Conservation (phyloP, 495 filamentous ascomycete genomes). For the Penicillium manginii region DNA sequence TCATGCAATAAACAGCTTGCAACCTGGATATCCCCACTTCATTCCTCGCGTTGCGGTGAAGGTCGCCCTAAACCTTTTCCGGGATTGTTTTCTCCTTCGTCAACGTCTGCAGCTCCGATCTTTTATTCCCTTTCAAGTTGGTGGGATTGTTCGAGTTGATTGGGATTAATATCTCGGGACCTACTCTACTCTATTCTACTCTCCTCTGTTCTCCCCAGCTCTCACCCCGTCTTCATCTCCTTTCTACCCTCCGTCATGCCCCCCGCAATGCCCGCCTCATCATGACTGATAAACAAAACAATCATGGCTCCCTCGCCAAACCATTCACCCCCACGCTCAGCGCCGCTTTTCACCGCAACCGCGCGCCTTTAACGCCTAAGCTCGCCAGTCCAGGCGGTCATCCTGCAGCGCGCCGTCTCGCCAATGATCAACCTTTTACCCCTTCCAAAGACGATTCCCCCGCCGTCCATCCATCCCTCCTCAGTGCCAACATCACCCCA, state of each 20-base stretch:
- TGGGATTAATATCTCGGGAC: too few relatives aligned
- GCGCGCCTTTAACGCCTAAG: slow-evolving; percentile 53
- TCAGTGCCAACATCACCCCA: slow-evolving; percentile 71
- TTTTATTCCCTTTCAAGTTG: background rate
- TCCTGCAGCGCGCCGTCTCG: slow-evolving; percentile 41
- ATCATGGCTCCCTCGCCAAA: slow-evolving; percentile 45
- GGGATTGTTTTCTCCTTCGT: slow-evolving; percentile 28
- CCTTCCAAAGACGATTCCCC: slow-evolving; percentile 42
- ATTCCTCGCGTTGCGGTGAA: slow-evolving; percentile 32
- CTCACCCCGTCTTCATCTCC: background rate
- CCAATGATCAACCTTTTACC: slow-evolving; percentile 39
- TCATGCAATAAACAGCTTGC: background rate
- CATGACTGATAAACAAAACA: slow-evolving; percentile 59
- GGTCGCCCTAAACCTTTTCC: slow-evolving; percentile 31
- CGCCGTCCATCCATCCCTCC: slow-evolving; percentile 54
- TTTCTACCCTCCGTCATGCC: background rate
- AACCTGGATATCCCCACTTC: background rate
- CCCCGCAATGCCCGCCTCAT: slow-evolving; percentile 52
- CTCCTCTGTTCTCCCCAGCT: too few relatives aligned
- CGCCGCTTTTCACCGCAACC: slow-evolving; percentile 47
- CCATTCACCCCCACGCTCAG: slow-evolving; percentile 55
- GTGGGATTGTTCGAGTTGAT: too few relatives aligned
- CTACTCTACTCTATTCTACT: too few relatives aligned
- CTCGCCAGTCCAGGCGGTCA: slow-evolving; percentile 45
- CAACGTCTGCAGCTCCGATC: slow-evolving; percentile 9